Conservation (phyloP, 2,329 filamentous ascomycete genomes). For the Tympanopsis confertula region DNA sequence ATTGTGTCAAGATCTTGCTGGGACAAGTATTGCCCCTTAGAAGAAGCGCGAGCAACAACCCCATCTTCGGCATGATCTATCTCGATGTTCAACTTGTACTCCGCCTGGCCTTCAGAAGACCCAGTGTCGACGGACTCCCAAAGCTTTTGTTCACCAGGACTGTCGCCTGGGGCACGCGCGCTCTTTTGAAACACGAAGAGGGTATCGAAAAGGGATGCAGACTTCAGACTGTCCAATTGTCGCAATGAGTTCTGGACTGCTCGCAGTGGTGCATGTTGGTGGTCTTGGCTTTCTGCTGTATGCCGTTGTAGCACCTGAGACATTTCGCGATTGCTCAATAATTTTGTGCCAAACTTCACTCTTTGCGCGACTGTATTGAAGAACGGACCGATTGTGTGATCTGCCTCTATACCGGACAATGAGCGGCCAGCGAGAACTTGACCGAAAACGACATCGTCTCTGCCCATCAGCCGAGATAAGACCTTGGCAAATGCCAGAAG, state of each 20-base stretch:
- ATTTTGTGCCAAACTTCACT: slow-evolving; percentile 15
- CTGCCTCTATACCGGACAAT: slow-evolving; percentile 29
- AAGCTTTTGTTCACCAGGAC: slow-evolving; percentile 7
- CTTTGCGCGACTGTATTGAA: slow-evolving; percentile 41
- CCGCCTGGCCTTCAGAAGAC: slow-evolving; percentile 10
- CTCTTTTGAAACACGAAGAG: slow-evolving; percentile 38
- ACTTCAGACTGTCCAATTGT: slow-evolving; percentile 15
- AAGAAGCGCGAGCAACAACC: slow-evolving; percentile 9
- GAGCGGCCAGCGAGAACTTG: slow-evolving; percentile 37
- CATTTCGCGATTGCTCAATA: slow-evolving; percentile 23
- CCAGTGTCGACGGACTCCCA: slow-evolving; percentile 11
- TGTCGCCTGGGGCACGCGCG: slow-evolving; percentile 14
- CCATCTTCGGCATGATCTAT: slow-evolving; percentile 12
- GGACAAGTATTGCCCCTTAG: slow-evolving; percentile 10
- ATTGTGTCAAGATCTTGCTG: slow-evolving; percentile 4
- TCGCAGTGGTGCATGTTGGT: slow-evolving; percentile 37
- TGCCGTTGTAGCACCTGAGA: slow-evolving; percentile 29
- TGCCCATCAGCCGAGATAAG: slow-evolving; percentile 14
- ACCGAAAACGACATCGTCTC: slow-evolving; percentile 26
- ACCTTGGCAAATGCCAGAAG: slow-evolving; percentile 16
- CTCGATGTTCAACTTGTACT: slow-evolving; percentile 17
- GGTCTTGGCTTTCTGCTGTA: slow-evolving; percentile 27
- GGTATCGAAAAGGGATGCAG: slow-evolving; percentile 28
- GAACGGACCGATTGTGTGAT: slow-evolving; percentile 34
- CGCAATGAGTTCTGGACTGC: slow-evolving; percentile 32